Evolutionary conservation across 345 rosid species (phyloP), one percentile per base, ranked within the genome.

Genomic region (Cardamine occulta): DNA sequence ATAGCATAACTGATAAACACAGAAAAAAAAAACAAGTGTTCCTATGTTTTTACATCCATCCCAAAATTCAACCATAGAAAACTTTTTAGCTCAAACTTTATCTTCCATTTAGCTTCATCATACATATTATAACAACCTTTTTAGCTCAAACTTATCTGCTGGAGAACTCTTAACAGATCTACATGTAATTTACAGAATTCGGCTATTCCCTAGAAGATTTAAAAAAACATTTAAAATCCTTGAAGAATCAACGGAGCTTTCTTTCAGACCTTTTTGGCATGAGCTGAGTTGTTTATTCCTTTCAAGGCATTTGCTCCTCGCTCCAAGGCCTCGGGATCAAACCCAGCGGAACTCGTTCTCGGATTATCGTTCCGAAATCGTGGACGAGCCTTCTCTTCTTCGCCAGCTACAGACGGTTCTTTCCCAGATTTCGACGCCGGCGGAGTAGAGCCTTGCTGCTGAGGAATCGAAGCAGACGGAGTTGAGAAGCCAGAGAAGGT

Each of bases 251-350:
- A 21, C 23, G 23, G 23, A 21, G 23, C 15, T 39, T 37, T 4
- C 23, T 9, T 44, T 15, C 1, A 45, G 2, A 47, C 99, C 96
- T 89, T 90, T 84, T 95, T 92, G 45, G 93, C 89, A 74, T 90
- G 81, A 55, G 87, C 54, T 23, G 97, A 90, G 66, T 71, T 71
- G 64, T 80, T 81, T 66, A 95, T 95, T 66, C 89, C 92, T 42
- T 71, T 80, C 82, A 92, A 73, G 37, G 92, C 88, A 78, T 86
- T 77, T 7, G 90, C 99, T 4, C 97, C 97, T 24, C 90, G 88
- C 84, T 92, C 97, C 54, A 95, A 83, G 12, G 99, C 89, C 85
- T 88, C 90, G 0, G 97, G 99, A 74, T 95, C 96, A 62, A 95
- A 92, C 8, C 99, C 99, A 29, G 93, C 87, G 0, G 97, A 88